These are phyloP conservation scores for Escallonia herrerae DNA, from an alignment of 129 eudicot species.

Conservation along the genomic window DNA sequence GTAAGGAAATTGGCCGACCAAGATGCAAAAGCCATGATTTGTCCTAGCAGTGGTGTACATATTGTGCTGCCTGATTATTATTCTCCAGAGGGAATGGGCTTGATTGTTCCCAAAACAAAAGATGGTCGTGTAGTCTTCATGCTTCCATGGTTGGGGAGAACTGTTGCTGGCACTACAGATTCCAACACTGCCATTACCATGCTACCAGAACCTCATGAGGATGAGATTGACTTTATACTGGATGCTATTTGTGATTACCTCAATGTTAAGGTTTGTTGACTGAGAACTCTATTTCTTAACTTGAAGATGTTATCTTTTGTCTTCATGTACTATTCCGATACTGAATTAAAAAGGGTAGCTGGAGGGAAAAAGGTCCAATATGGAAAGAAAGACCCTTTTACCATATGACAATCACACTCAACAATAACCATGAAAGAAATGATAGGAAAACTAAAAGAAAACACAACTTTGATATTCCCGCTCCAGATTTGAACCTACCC, in stretches of 20 bases:
- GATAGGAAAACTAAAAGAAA: too few species aligned
- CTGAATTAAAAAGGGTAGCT: too few species aligned
- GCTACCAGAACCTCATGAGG: conserved; percentile 97
- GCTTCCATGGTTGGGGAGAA: conserved; percentile 99
- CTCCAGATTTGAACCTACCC: too few species aligned
- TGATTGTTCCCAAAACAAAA: conserved; percentile 97
- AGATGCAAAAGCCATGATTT: conserved; percentile 70
- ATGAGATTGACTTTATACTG: conserved; percentile 81
- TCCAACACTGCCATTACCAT: conserved; percentile 71
- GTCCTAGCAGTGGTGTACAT: conserved; percentile 97
- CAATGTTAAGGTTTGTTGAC: conserved; percentile 64
- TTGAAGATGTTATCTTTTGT: not conserved
- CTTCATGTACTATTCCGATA: not conserved
- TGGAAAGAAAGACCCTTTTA: too few species aligned
- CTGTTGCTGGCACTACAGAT: conserved; percentile 95
- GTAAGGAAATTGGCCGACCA: conserved; percentile 67
- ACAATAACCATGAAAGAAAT: too few species aligned
- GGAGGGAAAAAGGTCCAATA: too few species aligned
- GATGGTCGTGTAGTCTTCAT: conserved; percentile 96
- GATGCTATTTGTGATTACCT: conserved; percentile 96
- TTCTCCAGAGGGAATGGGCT: conserved; percentile 97
- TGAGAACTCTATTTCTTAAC: too few species aligned
- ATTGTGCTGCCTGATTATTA: conserved; percentile 89
- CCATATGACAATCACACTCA: too few species aligned
- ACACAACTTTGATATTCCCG: too few species aligned